Base-by-base conservation (phyloP, 176 grass and related monocot species). In the Phoenix dactylifera region DNA sequence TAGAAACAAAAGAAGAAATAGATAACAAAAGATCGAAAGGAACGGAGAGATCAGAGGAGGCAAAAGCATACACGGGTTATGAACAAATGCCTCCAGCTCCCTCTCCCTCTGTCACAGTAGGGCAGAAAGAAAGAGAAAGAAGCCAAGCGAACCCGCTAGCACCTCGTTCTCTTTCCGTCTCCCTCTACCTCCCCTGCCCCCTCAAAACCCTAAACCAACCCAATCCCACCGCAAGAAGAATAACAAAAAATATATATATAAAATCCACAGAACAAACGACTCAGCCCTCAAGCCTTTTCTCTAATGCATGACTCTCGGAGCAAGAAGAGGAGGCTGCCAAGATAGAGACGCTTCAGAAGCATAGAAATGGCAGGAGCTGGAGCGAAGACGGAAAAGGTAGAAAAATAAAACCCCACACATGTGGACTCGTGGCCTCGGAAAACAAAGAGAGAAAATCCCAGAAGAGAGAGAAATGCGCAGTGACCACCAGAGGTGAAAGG, bases 71-170 rank as follows among this genome's bases (percentile, higher is more conserved):
- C 55, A 53, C 68, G 54, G 20, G 58, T 49, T 77, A 30, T 60
- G 49, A 58, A 66, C 51, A 22, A 44, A 44, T 44, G 35, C 12
- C 22, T 52, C 17, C 18, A 50, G 55, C 44, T 49, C 20, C 55
- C 39, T 63, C 29, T 62, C 18, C 32, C 54, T 19, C 52, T 60
- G 28, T 57, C 55, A 49, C 54, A 15, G 17, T 44, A 51, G 48
- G 22, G 74, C 54, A 64, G 74, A 70, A 77, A 64, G 74, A 77
- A 70, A 77, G 74, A 77, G 74, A 77, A 77, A 69, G 66, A 70
- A 77, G 74, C 74, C 50, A 69, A 68, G 24, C 19, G 56, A 50
- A 18, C 19, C 30, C 62, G 6, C 53, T 63, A 26, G 26, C 69
- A 77, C 74, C 74, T 77, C 74, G 56, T 70, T 77, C 74, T 70